These are phyloP conservation scores for Albophoma yamanashiensis DNA, from an alignment of 2,329 filamentous ascomycete species.

Conservation along the genomic window DNA sequence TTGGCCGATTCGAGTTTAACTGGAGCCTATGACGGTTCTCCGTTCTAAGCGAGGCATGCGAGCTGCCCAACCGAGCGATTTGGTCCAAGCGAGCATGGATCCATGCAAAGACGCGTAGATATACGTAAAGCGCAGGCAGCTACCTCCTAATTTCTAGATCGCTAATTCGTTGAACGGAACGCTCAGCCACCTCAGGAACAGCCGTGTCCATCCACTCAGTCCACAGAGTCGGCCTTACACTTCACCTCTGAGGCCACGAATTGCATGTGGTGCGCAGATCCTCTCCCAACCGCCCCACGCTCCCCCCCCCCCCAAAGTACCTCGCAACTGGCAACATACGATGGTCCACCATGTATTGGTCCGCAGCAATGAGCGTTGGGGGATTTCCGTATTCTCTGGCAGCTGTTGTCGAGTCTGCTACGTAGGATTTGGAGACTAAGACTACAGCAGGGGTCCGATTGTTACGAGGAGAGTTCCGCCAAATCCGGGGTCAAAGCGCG, in stretches of 20 bases:
- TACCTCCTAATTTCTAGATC: not conserved
- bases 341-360: not conserved
- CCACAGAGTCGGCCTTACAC: too few species aligned
- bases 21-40: too few species aligned
- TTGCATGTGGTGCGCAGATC: too few species aligned
- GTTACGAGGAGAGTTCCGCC: not conserved
- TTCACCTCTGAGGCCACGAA: too few species aligned
- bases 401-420: not conserved
- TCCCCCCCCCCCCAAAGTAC: not conserved
- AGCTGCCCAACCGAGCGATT: not conserved
- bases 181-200: not conserved
- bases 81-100: not conserved
- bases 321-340: too few species aligned
- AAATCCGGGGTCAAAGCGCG: not conserved
- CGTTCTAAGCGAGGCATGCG: not conserved
- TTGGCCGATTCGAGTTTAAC: not conserved
- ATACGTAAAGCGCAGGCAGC: not conserved
- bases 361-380: not conserved
- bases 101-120: not conserved
- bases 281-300: not conserved
- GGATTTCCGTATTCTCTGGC: not conserved
- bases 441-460: not conserved
- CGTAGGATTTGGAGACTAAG: not conserved
- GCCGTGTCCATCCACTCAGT: too few species aligned
- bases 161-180: not conserved